These are phyloP conservation scores for Camellia sinensis DNA, from an alignment of 148 eudicot genomes.

Conservation along the genomic window DNA sequence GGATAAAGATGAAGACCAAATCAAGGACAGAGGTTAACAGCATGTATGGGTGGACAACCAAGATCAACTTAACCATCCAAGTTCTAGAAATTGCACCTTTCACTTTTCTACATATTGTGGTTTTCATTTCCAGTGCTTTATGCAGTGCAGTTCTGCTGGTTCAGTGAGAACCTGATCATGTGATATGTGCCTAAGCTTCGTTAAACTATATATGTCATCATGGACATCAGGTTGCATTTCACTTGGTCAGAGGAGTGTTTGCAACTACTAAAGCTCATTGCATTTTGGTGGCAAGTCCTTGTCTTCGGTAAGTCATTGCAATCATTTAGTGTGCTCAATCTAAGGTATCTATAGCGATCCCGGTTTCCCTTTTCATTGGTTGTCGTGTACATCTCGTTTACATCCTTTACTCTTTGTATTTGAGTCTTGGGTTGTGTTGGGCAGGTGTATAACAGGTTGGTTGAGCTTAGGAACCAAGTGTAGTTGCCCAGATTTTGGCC, in stretches of 20 bases:
- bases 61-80: neutral
- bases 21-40: no score
- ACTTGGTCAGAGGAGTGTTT: neutral
- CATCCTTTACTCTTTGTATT: no score
- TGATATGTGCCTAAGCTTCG: neutral
- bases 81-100: neutral
- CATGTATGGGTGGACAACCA: neutral
- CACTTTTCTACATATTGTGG: neutral
- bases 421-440: no score
- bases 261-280: constrained; percentile 3
- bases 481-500: no score
- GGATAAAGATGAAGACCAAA: no score
- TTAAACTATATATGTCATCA: neutral
- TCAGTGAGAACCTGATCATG: neutral
- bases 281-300: constrained; percentile 51
- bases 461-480: no score
- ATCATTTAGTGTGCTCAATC: constrained; percentile 62
- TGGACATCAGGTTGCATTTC: constrained; percentile 3
- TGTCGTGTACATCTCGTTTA: no score
- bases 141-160: neutral
- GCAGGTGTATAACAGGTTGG: no score
- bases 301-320: constrained; percentile 55
- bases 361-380: no score
- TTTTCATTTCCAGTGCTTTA: neutral
- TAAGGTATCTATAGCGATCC: no score